These are phyloP conservation scores for Cerrena zonata DNA, from an alignment of 1,284 basidiomycete genomes.

Conservation along the genomic window DNA sequence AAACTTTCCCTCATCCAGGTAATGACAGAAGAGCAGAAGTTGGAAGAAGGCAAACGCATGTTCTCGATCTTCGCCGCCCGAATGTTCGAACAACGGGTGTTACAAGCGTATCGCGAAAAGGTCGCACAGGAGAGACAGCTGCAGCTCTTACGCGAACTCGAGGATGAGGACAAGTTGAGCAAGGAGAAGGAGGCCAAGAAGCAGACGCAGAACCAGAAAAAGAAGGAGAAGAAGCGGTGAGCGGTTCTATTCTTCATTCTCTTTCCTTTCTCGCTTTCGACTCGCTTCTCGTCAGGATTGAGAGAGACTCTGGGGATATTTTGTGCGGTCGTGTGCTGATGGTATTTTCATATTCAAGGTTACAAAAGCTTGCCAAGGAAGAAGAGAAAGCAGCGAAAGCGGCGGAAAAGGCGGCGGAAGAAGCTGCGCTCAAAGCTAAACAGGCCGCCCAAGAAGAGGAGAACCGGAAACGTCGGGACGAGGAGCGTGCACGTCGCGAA, in stretches of 20 bases:
- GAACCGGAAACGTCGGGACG: constrained; percentile 64
- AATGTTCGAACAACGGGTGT: constrained; percentile 97
- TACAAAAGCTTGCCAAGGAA: constrained; percentile 86
- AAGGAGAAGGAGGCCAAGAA: constrained; percentile 86
- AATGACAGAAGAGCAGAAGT: constrained; percentile 86
- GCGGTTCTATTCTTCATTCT: constrained; percentile 16
- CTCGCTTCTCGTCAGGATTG: constrained; percentile 4
- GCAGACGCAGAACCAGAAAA: constrained; percentile 93
- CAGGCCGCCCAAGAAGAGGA: constrained; percentile 61
- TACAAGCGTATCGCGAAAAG: constrained; percentile 48
- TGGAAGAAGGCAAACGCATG: constrained; percentile 98
- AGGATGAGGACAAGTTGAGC: constrained; percentile 55
- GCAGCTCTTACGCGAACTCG: constrained; percentile 49
- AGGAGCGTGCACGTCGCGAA: constrained; percentile 69
- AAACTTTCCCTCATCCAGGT: constrained; percentile 34
- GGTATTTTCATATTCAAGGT: constrained; percentile 8
- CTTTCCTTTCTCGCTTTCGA: constrained; percentile 1
- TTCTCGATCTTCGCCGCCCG: constrained; percentile 99
- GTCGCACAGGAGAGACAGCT: constrained; percentile 44
- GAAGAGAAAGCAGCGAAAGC: constrained; percentile 78
- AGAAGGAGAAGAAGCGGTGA: constrained; percentile 94
- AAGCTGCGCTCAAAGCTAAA: constrained; percentile 63
- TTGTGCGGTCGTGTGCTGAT: no score
- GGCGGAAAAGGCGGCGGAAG: constrained; percentile 78
- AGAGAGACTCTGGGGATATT: no score